phyloP scores from a whole-genome alignment of 352 stramenopile species.

The Phytophthora colocasiae region DNA sequence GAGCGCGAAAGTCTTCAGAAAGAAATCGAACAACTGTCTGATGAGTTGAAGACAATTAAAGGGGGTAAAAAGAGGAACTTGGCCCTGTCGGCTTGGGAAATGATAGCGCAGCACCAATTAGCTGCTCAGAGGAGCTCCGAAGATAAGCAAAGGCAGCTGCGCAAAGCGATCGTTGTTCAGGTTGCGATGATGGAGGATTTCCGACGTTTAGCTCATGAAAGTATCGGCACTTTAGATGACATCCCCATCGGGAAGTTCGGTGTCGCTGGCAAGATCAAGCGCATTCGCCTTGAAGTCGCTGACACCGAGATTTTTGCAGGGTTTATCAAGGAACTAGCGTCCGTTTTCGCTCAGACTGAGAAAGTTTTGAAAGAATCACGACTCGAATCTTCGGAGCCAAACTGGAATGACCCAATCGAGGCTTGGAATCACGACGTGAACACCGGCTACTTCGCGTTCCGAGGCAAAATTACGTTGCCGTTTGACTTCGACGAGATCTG shows the following conservation, averaged over 20 bases:
- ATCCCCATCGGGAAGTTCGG: no score
- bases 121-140: slow-evolving; percentile 6
- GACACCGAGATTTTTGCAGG: slow-evolving; percentile 11
- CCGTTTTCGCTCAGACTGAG: slow-evolving; percentile 12
- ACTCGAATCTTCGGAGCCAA: slow-evolving; percentile 5
- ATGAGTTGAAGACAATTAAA: slow-evolving; percentile 4
- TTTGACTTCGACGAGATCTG: slow-evolving; percentile 12
- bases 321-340: slow-evolving; percentile 9
- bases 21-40: slow-evolving; percentile 9
- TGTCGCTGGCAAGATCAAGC: no score
- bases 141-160: background rate
- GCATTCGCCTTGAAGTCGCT: slow-evolving; percentile 8
- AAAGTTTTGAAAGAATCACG: background rate
- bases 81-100: background rate
- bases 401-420: slow-evolving; percentile 1
- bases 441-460: slow-evolving; percentile 6
- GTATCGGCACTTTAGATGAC: no score
- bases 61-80: background rate
- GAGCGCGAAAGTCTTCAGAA: slow-evolving; percentile 14
- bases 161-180: background rate
- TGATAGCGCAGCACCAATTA: slow-evolving; percentile 3
- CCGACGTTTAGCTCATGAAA: background rate
- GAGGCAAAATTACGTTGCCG: slow-evolving; percentile 14
- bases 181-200: background rate
- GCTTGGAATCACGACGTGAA: slow-evolving; percentile 10